Evolutionary conservation across 192 early-diverging fungal species (phyloP).

Genomic region (Backusella tarrabulga): DNA sequence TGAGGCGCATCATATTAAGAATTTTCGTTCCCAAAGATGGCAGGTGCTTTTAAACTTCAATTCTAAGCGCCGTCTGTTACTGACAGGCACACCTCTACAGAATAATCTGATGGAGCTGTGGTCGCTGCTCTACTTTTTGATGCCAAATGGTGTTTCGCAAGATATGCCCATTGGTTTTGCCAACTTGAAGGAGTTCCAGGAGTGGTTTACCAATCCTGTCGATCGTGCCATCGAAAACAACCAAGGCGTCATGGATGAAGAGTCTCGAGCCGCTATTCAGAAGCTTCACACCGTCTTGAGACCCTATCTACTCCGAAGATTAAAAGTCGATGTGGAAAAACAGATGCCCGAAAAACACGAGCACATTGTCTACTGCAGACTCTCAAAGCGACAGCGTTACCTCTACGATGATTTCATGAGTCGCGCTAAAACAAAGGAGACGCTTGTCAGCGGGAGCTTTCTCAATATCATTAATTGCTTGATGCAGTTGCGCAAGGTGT

Average conservation of each 20-base stretch:
- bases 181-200: slow-evolving; percentile 76
- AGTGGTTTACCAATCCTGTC: slow-evolving; percentile 87
- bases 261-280: slow-evolving; percentile 52
- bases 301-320: slow-evolving; percentile 61
- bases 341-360: slow-evolving; percentile 67
- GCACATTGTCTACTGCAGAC: slow-evolving; percentile 30
- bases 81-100: slow-evolving; percentile 90
- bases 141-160: slow-evolving; percentile 63
- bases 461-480: slow-evolving; percentile 73
- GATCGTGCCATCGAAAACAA: slow-evolving; percentile 73
- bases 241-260: slow-evolving; percentile 41
- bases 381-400: slow-evolving; percentile 67
- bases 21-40: slow-evolving; percentile 75
- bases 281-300: slow-evolving; percentile 62
- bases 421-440: slow-evolving; percentile 75
- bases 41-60: slow-evolving; percentile 72
- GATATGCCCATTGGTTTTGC: slow-evolving; percentile 79
- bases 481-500: slow-evolving; percentile 70
- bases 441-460: slow-evolving; percentile 68
- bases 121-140: slow-evolving; percentile 84
- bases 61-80: slow-evolving; percentile 60
- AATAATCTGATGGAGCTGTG: slow-evolving; percentile 88
- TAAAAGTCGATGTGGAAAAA: slow-evolving; percentile 67
- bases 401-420: slow-evolving; percentile 83
- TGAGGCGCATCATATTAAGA: slow-evolving; percentile 75